A percentile compares a stretch with the other conserved stretches of the same genome.
These are phyloP conservation scores for Fusarium brevicatenulatum DNA, from an alignment of 2,329 filamentous ascomycete genomes.

Conservation along the genomic window DNA sequence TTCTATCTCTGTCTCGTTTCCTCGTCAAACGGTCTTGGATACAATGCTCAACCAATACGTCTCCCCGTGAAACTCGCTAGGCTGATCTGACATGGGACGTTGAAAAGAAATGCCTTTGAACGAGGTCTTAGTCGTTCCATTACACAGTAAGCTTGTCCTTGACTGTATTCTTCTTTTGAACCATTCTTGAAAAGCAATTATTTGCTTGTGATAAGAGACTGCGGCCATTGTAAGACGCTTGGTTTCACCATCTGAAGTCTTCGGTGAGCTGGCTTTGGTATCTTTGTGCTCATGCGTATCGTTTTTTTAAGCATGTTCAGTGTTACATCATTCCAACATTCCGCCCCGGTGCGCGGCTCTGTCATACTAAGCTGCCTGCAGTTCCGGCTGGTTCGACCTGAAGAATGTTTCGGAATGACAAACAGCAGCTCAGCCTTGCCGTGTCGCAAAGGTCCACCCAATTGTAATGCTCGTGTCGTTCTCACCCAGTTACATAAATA, in stretches of 20 bases:
- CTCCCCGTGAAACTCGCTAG: not conserved
- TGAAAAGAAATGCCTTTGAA: constrained; percentile 9
- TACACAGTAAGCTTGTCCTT: constrained; percentile 17
- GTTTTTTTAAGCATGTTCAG: not conserved
- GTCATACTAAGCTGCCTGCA: constrained; percentile 26
- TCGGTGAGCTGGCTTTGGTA: constrained; percentile 24
- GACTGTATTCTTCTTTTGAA: not conserved
- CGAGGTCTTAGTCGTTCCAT: constrained; percentile 16
- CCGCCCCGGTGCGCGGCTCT: constrained; percentile 10
- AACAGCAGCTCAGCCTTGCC: constrained; percentile 31
- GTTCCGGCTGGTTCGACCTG: constrained; percentile 7
- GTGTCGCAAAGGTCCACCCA: not conserved
- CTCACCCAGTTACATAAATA: not conserved
- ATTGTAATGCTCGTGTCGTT: not conserved
- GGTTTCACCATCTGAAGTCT: constrained; percentile 35
- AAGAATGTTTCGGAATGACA: constrained; percentile 12
- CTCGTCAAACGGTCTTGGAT: constrained; percentile 19
- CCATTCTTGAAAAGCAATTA: not conserved
- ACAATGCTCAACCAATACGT: constrained; percentile 2
- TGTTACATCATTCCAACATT: constrained; percentile 22
- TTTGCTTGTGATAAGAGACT: constrained; percentile 18
- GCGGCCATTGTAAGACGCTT: constrained; percentile 30
- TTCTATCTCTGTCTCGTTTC: not conserved
- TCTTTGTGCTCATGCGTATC: constrained; percentile 16
- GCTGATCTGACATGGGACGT: not conserved